These are phyloP conservation scores for Psilocybe mexicana DNA, from an alignment of 1,284 basidiomycete species.

Conservation along the genomic window DNA sequence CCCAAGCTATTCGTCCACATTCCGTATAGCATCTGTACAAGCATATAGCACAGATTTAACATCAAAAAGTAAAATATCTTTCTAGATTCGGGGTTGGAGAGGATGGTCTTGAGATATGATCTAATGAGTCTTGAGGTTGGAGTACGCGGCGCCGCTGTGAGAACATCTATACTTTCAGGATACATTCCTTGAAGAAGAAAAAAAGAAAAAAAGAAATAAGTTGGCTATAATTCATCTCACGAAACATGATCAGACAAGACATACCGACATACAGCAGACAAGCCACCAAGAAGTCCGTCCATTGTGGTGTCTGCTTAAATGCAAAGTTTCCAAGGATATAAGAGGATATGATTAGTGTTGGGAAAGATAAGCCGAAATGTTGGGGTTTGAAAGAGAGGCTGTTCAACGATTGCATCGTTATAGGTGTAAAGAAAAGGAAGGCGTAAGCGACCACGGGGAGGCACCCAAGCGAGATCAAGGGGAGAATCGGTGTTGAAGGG, in stretches of 20 bases:
- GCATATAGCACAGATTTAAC: slow-evolving; percentile 95
- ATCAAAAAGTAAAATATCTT: slow-evolving; percentile 98
- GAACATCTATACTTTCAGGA: slow-evolving; percentile 45
- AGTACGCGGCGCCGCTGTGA: slow-evolving; percentile 49
- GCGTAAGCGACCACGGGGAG: slow-evolving; percentile 62
- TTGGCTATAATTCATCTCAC: neutral
- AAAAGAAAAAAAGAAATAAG: slow-evolving; percentile 14
- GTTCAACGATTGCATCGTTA: slow-evolving; percentile 47
- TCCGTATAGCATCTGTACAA: slow-evolving; percentile 93
- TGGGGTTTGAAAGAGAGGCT: slow-evolving; percentile 50
- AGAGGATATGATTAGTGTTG: slow-evolving; percentile 45
- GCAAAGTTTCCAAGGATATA: slow-evolving; percentile 50
- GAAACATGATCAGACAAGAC: slow-evolving; percentile 22
- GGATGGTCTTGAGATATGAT: slow-evolving; percentile 84
- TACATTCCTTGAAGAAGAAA: slow-evolving; percentile 51
- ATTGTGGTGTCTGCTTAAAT: slow-evolving; percentile 55
- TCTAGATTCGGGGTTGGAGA: slow-evolving; percentile 88
- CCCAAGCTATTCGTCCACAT: slow-evolving; percentile 98
- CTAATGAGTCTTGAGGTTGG: slow-evolving; percentile 60
- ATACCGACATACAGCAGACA: slow-evolving; percentile 60
- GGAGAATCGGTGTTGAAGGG: slow-evolving; percentile 42
- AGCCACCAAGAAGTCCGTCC: slow-evolving; percentile 54
- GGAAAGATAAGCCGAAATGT: slow-evolving; percentile 56
- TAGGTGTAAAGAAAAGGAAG: slow-evolving; percentile 57
- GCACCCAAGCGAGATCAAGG: slow-evolving; percentile 53